Evolutionary conservation across 805 yeast species (phyloP), one percentile per base, ranked within the genome.

Genomic region (Starmerella kuoi): DNA sequence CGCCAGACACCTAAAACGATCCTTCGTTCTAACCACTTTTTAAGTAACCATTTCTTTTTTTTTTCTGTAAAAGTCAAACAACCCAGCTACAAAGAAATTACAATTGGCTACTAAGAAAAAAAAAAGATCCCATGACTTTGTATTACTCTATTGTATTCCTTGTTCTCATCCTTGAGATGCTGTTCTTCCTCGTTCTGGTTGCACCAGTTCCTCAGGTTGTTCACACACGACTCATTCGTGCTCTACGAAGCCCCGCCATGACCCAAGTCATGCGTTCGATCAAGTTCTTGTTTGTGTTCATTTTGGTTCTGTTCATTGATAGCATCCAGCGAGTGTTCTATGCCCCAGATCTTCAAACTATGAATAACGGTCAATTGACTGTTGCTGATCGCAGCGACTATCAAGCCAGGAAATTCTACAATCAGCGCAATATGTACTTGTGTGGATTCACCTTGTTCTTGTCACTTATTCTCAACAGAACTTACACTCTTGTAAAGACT

Each of bases 391-490:
- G 95, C 45, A 66, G 85, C 18, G 97, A 91, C 57, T 69, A 82
- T 42, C 86, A 81, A 61, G 91, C 95, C 19, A 75, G 95, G 62
- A 74, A 86, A 57, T 91, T 91, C 63, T 87, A 87, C 58, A 85
- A 96, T 18, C 98, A 91, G 66, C 77, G 99, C 66, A 91, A 91
- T 68, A 76, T 86, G 79, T 91, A 91, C 56, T 70, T 91, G 38
- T 85, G 95, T 53, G 99, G 99, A 1, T 85, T 87, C 64, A 86
- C 97, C 2, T 72, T 91, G 60, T 91, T 91, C 61, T 68, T 91
- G 56, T 82, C 95, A 2, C 69, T 87, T 57, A 79, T 85, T 40
- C 76, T 87, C 52, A 77, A 79, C 56, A 74, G 96, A 64, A 85
- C 95, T 2, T 85, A 82, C 61, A 68, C 75, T 3, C 68, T 86